phyloP scores from a whole-genome alignment of 257 asterid genomes.

The Anisodus tanguticus region DNA sequence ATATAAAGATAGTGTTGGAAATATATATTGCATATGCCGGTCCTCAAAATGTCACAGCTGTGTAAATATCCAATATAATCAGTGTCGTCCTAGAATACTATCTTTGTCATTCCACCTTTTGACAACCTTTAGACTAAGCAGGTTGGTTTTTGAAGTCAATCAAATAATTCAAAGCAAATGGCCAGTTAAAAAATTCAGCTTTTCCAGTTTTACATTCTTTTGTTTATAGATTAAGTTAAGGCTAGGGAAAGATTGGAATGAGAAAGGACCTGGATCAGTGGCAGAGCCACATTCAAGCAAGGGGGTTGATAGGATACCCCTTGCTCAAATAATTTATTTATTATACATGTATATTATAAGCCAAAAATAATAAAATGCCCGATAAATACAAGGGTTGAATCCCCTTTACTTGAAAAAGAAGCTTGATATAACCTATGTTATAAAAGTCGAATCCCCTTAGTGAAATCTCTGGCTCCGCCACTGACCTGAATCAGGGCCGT shows the following conservation, averaged over 20 bases:
- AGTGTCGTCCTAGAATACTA: not conserved
- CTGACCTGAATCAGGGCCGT: not conserved
- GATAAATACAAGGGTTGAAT: no score
- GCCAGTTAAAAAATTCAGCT: not conserved
- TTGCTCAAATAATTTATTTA: no score
- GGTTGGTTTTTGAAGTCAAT: not conserved
- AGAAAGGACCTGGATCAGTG: not conserved
- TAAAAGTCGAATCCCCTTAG: no score
- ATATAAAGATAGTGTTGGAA: not conserved
- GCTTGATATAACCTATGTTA: no score
- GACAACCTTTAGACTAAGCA: not conserved
- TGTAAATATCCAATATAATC: slow-evolving; percentile 3
- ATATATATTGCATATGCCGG: not conserved
- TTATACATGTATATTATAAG: no score
- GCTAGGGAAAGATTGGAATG: not conserved
- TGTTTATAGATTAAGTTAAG: not conserved
- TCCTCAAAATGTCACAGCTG: not conserved
- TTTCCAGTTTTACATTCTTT: not conserved
- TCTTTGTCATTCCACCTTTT: not conserved
- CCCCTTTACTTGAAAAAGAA: no score
- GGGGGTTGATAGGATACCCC: no score
- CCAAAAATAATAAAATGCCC: no score
- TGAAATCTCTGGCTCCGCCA: no score
- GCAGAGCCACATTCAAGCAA: no score
- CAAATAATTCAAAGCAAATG: not conserved